Base-by-base conservation (phyloP, 2,329 filamentous ascomycete species). In the Shiraia bambusicola region DNA sequence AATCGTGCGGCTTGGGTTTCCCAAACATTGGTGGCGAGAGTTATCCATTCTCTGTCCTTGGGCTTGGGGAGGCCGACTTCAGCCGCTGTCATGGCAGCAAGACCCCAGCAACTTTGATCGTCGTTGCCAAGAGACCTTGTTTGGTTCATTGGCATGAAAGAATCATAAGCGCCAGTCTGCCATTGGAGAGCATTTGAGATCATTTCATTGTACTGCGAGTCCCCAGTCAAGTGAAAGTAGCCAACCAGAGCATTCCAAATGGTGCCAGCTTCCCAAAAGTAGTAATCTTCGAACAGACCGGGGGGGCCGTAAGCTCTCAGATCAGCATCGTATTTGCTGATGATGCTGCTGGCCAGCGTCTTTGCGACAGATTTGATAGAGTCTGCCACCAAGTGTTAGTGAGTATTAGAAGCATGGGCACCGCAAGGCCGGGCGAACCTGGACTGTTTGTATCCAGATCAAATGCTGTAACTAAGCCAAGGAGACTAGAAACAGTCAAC, bases 71-170 rank as follows among this genome's bases (percentile, higher is more conserved):
- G 82, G 59, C 81, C 80, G 39, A 77, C 73, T 66, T 88, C 85
- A 2, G 84, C 81, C 0, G 85, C 85, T 1, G 81, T 72, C 58
- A 88, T 74, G 35, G 82, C 78, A 9, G 81, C 75, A 19, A 87
- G 82, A 5, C 75, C 82, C 85, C 85, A 88, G 55, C 83, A 84
- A 33, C 79, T 81, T 58, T 87, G 82, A 59, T 87, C 84, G 49
- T 87, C 84, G 54, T 88, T 88, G 28, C 82, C 83, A 54, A 86
- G 37, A 10, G 7, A 34, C 16, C 45, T 52, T 14, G 63, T 62
- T 40, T 67, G 63, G 31, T 67, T 66, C n/a, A 17, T 5, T 10
- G 70, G 67, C 62, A 74, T 68, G 52, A 64, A 73, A 42, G 70
- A 62, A 35, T 67, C 56, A 14, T 60, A 47, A 2, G 67, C 61